Evolutionary conservation across 192 early-diverging fungal species (phyloP), one percentile per base, ranked within the genome.

Genomic region (Oehlia diaphana): DNA sequence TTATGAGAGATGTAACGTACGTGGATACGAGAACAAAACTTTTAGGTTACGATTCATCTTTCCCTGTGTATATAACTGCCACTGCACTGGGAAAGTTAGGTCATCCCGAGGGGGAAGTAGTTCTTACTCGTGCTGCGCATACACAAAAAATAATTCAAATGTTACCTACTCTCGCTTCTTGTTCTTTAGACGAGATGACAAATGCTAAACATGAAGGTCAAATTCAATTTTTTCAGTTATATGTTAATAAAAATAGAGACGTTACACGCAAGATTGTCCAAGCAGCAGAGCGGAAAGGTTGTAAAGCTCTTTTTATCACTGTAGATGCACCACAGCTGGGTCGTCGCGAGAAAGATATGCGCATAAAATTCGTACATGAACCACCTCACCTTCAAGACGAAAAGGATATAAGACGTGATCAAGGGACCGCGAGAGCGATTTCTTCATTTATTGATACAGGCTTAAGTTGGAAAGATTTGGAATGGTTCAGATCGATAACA

Each of bases 401-500:
- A 9, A 39, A 83, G 21, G 23, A 80, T 9, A 82, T 88, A 35
- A 80, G 80, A n/a, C 81, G 90, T n/a, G 80, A 81, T 63, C 80
- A 89, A 79, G 92, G 91, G 23, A 92, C 91, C 21, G 91, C 92
- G 4, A 77, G 87, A 44, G 92, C 93, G 53, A 95, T 96, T 37
- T 88, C 87, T 39, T 76, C 83, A 8, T 95, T 94, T 79, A 96
- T 96, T 67, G 98, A 99, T 84, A 86, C 95, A 44, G 83, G 87
- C 13, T 83, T 99, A 50, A 91, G 85, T 74, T 99, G 98, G 98
- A 87, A 88, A 12, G 96, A 98, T 77, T 87, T 99, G 39, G 78
- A 87, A 9, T 98, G 97, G 97, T 91, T 99, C 63, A 87, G 85
- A 76, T 89, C 90, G 23, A 95, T 96, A 71, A 96, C 96, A 1